These are phyloP conservation scores for Aureobasidium mangrovei DNA, from an alignment of 2,329 filamentous ascomycete genomes.

Conservation along the genomic window DNA sequence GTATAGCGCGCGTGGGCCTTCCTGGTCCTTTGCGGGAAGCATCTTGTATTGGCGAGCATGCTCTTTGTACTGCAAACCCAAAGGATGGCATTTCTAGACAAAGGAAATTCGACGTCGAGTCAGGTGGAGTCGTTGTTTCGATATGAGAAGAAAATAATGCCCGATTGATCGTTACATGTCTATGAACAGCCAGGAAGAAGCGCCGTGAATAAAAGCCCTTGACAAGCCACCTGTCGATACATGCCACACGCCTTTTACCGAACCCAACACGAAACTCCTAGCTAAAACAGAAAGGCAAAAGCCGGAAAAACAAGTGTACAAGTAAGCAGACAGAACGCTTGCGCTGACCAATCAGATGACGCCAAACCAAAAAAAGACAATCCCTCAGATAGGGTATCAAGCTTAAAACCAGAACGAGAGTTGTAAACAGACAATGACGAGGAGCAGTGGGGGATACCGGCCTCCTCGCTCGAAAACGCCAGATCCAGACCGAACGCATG, in stretches of 20 bases:
- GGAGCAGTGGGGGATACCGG: not conserved
- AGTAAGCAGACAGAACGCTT: not conserved
- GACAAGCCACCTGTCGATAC: not conserved
- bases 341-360: not conserved
- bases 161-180: conserved; percentile 1
- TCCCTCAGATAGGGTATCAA: conserved; percentile 8
- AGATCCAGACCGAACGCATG: not conserved
- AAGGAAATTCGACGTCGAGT: too few species aligned
- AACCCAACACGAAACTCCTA: not conserved
- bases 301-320: not conserved
- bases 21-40: not conserved
- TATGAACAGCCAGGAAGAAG: not conserved
- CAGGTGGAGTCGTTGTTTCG: not conserved
- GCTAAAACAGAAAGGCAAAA: not conserved
- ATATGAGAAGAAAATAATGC: not conserved
- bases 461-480: conserved; percentile 1
- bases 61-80: not conserved
- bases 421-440: not conserved
- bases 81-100: too few species aligned
- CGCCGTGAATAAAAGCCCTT: not conserved
- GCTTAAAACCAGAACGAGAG: not conserved
- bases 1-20: not conserved
- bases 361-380: not conserved
- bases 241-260: not conserved
- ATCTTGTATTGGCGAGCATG: not conserved